Percentiles rank a stretch among this genome's conserved stretches.
Conservation (phyloP, 768 basidiomycete genomes). For the Lactifluus hygrophoroides region DNA sequence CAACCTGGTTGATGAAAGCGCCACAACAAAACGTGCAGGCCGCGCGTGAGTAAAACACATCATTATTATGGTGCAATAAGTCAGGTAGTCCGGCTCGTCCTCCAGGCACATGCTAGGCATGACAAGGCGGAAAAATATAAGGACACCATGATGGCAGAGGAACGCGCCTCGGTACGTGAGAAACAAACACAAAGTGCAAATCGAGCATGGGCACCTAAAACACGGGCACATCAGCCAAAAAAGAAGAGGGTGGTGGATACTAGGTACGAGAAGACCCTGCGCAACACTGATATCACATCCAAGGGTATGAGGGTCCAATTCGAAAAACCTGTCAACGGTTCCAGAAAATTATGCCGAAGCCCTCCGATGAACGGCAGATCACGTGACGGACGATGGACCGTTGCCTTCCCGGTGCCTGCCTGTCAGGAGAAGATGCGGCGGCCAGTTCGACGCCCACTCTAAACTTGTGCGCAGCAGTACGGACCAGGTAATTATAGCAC, state of each 20-base stretch:
- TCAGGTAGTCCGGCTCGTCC: neutral
- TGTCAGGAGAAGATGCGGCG: neutral
- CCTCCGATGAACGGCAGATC: neutral
- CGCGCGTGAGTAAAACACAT: neutral
- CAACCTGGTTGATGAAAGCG: neutral
- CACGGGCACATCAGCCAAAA: neutral
- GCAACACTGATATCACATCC: neutral
- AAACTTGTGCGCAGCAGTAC: neutral
- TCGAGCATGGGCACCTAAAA: neutral
- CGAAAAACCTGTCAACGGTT: neutral
- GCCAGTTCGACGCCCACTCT: neutral
- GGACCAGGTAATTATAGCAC: neutral
- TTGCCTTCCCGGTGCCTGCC: neutral
- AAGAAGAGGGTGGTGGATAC: neutral
- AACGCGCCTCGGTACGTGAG: neutral
- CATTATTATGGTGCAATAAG: neutral
- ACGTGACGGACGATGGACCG: neutral
- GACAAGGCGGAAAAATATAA: neutral
- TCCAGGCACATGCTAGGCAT: constrained; percentile 1
- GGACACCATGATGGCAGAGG: neutral
- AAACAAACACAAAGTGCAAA: constrained; percentile 4
- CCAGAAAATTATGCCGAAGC: constrained; percentile 2
- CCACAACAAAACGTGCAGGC: neutral
- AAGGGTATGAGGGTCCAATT: neutral
- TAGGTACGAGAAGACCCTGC: neutral